Conservation (phyloP, 2,329 filamentous ascomycete species). For the Periconia sp. region DNA sequence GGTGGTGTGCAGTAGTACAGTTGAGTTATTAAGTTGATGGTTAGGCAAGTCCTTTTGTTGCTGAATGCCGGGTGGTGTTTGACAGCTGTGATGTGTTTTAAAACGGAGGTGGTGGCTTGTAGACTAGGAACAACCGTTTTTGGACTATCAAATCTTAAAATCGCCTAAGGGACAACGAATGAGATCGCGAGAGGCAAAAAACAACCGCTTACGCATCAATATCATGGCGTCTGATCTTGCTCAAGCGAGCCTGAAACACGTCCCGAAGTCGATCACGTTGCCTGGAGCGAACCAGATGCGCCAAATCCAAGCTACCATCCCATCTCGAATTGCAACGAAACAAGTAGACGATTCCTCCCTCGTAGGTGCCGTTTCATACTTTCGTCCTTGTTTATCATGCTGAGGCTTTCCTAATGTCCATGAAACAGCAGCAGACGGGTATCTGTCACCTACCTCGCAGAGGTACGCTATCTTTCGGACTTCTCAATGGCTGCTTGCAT, state of each 20-base stretch:
- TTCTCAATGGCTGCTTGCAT: slow-evolving; percentile 13
- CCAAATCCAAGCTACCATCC: slow-evolving; percentile 3
- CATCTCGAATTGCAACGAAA: slow-evolving; percentile 6
- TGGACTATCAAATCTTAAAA: neutral
- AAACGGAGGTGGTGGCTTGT: no score
- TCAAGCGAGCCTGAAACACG: neutral
- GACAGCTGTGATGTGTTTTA: no score
- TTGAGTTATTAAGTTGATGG: no score
- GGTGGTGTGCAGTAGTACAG: no score
- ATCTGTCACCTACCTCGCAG: slow-evolving; percentile 6
- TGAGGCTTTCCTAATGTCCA: slow-evolving; percentile 25
- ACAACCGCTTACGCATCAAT: neutral
- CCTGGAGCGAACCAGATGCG: slow-evolving; percentile 13
- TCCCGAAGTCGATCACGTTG: slow-evolving; percentile 15
- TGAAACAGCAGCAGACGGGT: slow-evolving; percentile 27
- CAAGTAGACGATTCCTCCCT: slow-evolving; percentile 8
- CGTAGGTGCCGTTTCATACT: slow-evolving; percentile 28
- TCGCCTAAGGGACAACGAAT: neutral
- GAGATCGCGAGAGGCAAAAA: neutral
- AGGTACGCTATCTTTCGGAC: slow-evolving; percentile 1
- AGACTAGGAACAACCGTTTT: no score
- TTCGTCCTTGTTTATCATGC: slow-evolving; percentile 14
- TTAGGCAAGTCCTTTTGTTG: no score
- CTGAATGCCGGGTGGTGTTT: no score
- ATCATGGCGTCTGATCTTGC: neutral